Evolutionary conservation across 371 early-diverging fungal species (phyloP).

Genomic region (Mucor mucedo): DNA sequence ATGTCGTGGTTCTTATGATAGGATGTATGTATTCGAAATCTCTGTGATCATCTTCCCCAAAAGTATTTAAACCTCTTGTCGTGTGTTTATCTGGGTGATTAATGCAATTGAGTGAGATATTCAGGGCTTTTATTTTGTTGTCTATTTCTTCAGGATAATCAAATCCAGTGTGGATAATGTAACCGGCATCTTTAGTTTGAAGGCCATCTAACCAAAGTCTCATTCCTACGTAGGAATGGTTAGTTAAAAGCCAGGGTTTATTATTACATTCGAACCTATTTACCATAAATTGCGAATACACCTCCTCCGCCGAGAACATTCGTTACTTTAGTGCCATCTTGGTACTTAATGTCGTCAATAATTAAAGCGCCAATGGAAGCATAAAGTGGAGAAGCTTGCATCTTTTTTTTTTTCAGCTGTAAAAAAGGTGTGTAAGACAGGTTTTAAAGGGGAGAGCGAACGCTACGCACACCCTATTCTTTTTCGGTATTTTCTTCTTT

Average conservation of each 20-base stretch:
- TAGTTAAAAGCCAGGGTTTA: not conserved
- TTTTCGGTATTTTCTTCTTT: not conserved
- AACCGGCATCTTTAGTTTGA: slow-evolving; percentile 37
- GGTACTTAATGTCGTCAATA: slow-evolving; percentile 52
- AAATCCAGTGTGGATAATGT: slow-evolving; percentile 47
- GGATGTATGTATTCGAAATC: slow-evolving; percentile 54
- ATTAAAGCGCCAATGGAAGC: slow-evolving; percentile 51
- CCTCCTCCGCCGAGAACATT: slow-evolving; percentile 55
- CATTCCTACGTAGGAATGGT: slow-evolving; percentile 36
- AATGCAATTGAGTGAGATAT: slow-evolving; percentile 31
- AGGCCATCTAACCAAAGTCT: slow-evolving; percentile 39
- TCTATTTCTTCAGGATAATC: slow-evolving; percentile 40
- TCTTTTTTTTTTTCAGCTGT: not conserved
- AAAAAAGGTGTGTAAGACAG: not conserved
- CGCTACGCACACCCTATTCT: not conserved
- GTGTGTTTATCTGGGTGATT: slow-evolving; percentile 43
- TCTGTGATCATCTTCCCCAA: slow-evolving; percentile 50
- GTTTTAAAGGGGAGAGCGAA: not conserved
- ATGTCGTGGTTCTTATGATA: slow-evolving; percentile 43
- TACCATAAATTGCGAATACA: slow-evolving; percentile 56
- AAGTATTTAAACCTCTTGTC: slow-evolving; percentile 48
- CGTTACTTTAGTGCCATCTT: slow-evolving; percentile 35
- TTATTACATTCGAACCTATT: not conserved
- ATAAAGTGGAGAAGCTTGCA: slow-evolving; percentile 7
- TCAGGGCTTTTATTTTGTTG: slow-evolving; percentile 30